Percentiles rank a stretch among this genome's conserved stretches.
phyloP scores from a whole-genome alignment of 2,329 filamentous ascomycete species.

The Fusarium tuaranense region DNA sequence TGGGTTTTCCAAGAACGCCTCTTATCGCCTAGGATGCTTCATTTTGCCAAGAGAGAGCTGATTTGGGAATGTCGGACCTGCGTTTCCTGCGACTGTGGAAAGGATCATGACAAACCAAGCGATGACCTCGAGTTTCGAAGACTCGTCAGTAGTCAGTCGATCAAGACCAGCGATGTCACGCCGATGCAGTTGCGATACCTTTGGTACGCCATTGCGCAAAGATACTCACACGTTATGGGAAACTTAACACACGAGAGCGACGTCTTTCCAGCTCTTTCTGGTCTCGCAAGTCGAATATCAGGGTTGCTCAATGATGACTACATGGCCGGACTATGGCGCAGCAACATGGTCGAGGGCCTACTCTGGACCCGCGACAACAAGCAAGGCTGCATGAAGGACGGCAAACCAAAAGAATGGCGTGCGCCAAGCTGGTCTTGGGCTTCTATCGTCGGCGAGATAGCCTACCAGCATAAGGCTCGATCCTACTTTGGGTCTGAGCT shows the following conservation, averaged over 20 bases:
- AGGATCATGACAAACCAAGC: neutral
- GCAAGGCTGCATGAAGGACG: too few relatives aligned
- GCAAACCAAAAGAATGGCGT: conserved; percentile 1
- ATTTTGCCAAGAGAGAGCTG: conserved; percentile 21
- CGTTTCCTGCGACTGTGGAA: conserved; percentile 18
- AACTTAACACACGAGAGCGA: conserved; percentile 24
- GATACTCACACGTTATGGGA: conserved; percentile 17
- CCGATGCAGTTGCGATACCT: conserved; percentile 8
- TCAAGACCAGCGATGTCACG: conserved; percentile 21
- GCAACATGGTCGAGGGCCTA: conserved; percentile 14
- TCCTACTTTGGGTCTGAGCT: neutral
- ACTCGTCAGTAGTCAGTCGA: conserved; percentile 10
- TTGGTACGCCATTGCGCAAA: conserved; percentile 23
- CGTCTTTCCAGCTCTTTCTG: conserved; percentile 25
- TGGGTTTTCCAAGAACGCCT: conserved; percentile 34
- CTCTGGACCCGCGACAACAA: conserved; percentile 1
- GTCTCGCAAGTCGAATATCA: conserved; percentile 19
- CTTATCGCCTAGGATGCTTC: conserved; percentile 28
- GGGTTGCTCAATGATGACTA: conserved; percentile 16
- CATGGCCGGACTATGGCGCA: conserved; percentile 12
- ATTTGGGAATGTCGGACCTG: conserved; percentile 25
- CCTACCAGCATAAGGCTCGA: conserved; percentile 5
- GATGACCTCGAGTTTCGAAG: conserved; percentile 19
- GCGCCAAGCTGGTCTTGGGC: conserved; percentile 30
- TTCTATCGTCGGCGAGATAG: conserved; percentile 7